A percentile compares a stretch with the other conserved stretches of the same genome.
Conservation (phyloP, 2,329 filamentous ascomycete species). For the Cladosporium oxysporum region DNA sequence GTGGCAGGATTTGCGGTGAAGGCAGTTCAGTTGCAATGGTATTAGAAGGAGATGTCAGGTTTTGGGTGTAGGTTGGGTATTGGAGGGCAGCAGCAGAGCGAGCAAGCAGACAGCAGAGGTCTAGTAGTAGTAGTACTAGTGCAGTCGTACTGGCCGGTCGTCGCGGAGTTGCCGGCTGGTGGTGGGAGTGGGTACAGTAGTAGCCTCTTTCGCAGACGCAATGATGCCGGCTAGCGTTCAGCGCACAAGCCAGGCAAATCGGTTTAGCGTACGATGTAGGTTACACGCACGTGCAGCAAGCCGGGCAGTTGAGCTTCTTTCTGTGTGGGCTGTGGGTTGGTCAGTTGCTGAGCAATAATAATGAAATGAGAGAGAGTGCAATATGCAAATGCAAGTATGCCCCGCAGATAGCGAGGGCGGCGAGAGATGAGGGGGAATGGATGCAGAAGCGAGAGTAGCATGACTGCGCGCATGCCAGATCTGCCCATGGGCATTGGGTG, state of each 20-base stretch:
- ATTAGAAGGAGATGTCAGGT: background rate
- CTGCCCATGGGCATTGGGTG: slow-evolving; percentile 7
- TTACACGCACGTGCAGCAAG: background rate
- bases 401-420: slow-evolving; percentile 1
- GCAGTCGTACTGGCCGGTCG: background rate
- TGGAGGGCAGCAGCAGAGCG: background rate
- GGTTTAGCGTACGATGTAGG: background rate
- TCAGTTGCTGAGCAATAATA: background rate
- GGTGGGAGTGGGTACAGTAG: slow-evolving; percentile 15
- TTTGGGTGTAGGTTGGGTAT: background rate
- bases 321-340: background rate
- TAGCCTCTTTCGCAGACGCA: slow-evolving; percentile 11
- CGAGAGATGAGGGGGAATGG: background rate
- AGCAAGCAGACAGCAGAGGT: background rate
- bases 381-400: slow-evolving; percentile 4
- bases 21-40: background rate
- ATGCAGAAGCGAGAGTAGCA: background rate
- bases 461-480: background rate
- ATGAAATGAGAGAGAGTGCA: background rate
- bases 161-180: slow-evolving; percentile 9
- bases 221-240: slow-evolving; percentile 12
- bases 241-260: slow-evolving; percentile 9
- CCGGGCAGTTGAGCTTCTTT: background rate
- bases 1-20: slow-evolving; percentile 5
- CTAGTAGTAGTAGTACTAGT: background rate